A percentile compares a stretch with the other conserved stretches of the same genome.
phyloP scores from a whole-genome alignment of 768 basidiomycete species.

The Kwoniella sp. region DNA sequence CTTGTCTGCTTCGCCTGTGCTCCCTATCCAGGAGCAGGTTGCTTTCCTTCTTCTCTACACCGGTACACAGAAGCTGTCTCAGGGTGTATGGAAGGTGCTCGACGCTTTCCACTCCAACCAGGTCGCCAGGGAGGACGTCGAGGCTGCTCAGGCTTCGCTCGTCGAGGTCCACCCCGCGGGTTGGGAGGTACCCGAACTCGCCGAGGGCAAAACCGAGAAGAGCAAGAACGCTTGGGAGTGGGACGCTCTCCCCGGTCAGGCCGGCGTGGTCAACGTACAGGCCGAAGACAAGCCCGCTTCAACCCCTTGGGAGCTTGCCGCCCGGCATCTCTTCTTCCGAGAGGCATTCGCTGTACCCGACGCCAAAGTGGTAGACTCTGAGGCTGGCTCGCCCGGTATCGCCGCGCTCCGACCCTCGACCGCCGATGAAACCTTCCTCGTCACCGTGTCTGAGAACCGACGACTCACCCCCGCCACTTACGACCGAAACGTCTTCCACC shows the following conservation, averaged over 20 bases:
- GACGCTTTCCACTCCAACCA: slow-evolving; percentile 49
- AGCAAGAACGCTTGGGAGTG: slow-evolving; percentile 47
- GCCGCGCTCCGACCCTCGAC: slow-evolving; percentile 78
- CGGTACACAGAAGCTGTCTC: slow-evolving; percentile 52
- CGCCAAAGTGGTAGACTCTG: slow-evolving; percentile 32
- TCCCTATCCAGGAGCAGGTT: slow-evolving; percentile 61
- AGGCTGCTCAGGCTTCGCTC: slow-evolving; percentile 65
- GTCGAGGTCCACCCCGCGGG: slow-evolving; percentile 57
- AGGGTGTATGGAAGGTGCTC: slow-evolving; percentile 50
- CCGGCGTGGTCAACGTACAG: slow-evolving; percentile 59
- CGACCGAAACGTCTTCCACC: slow-evolving; percentile 97
- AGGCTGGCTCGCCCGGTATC: slow-evolving; percentile 52
- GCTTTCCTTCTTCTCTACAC: slow-evolving; percentile 76
- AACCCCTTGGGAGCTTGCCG: slow-evolving; percentile 57
- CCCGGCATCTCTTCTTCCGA: slow-evolving; percentile 73
- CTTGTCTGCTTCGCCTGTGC: slow-evolving; percentile 51
- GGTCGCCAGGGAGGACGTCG: slow-evolving; percentile 56
- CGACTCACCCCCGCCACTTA: slow-evolving; percentile 92
- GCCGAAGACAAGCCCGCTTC: slow-evolving; percentile 67
- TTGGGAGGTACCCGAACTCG: slow-evolving; percentile 45
- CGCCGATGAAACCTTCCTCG: slow-evolving; percentile 82
- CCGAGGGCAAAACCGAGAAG: slow-evolving; percentile 46
- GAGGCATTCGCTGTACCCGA: slow-evolving; percentile 63
- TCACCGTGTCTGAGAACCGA: slow-evolving; percentile 88
- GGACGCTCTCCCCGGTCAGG: slow-evolving; percentile 59